Base-by-base conservation (phyloP, 2,329 filamentous ascomycete genomes). In the Pleomassaria siparia region DNA sequence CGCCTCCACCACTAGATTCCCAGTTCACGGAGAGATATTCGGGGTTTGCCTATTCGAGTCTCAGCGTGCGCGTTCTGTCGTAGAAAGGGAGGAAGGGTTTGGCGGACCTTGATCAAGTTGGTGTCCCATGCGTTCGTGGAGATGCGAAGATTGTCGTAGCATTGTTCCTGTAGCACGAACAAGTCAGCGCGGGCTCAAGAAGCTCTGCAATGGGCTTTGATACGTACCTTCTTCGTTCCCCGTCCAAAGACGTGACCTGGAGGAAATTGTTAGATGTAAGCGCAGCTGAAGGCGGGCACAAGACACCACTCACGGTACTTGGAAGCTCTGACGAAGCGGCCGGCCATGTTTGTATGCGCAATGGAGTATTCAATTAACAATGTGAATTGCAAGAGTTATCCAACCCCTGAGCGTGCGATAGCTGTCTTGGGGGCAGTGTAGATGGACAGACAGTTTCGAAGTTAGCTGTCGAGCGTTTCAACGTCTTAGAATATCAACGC, bases 71-170 rank as follows among this genome's bases (percentile, higher is more conserved):
- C 44, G 54, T 22, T 47, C 37, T 47, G 40, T 50, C 53, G 60
- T 50, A 54, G 53, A 45, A 47, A 54, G 60, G 60, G 63, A 64
- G 60, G 62, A 54, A 55, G 56, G 49, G 45, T 40, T 42, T 39
- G 46, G 69, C 80, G 72, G 73, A 95, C 91, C 87, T 97, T 97
- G 76, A 97, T 83, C 68, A 99, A 79, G 77, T 99, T 99, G 66
- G 91, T 96, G 74, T 99, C 94, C 94, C 94, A 99, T 46, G 94
- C 94, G 85, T 99, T 99, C 75, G 88, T 89, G 68, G 91, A 96
- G 74, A 99, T 90, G 71, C 90, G 89, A 61, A 99, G 79, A 74
- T 97, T 97, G 75, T 99, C 94, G 77, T 97, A 99, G 80, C 91
- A 96, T 82, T 89, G 89, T 73, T 99, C 94, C 83, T 85, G 49